Conservation (phyloP, 352 stramenopile genomes). For the Phytophthora aleatoria region DNA sequence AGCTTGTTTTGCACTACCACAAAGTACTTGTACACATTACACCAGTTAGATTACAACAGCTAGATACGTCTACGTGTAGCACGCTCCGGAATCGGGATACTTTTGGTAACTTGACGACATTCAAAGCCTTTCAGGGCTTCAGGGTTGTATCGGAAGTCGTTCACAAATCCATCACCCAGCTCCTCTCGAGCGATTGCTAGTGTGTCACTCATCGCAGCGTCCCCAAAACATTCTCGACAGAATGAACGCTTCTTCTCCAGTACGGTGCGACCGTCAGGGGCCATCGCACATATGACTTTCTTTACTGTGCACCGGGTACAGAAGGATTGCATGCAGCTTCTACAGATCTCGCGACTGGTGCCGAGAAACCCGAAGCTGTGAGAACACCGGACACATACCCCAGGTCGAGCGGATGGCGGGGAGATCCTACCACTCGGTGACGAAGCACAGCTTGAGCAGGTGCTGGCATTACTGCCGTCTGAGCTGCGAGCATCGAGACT, state of each 20-base stretch:
- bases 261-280: conserved; percentile 25
- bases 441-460: conserved; percentile 11
- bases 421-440: conserved; percentile 1
- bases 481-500: conserved; percentile 14
- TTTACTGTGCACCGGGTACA: conserved; percentile 30
- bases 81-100: neutral
- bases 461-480: conserved; percentile 9
- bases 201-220: conserved; percentile 21
- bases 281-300: conserved; percentile 25
- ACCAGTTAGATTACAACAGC: neutral
- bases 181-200: conserved; percentile 32
- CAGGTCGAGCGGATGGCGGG: conserved; percentile 1
- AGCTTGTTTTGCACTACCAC: neutral
- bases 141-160: neutral
- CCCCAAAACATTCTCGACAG: conserved; percentile 25
- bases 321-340: conserved; percentile 22
- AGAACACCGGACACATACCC: conserved; percentile 20
- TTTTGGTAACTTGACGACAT: neutral
- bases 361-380: conserved; percentile 32
- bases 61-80: neutral
- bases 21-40: neutral
- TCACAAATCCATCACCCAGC: neutral
- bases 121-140: neutral
- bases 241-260: conserved; percentile 33
- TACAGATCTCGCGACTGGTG: conserved; percentile 23